Evolutionary conservation across 2,329 filamentous ascomycete species (phyloP), one percentile per base, ranked within the genome.

Genomic region (Zasmidium cellare): DNA sequence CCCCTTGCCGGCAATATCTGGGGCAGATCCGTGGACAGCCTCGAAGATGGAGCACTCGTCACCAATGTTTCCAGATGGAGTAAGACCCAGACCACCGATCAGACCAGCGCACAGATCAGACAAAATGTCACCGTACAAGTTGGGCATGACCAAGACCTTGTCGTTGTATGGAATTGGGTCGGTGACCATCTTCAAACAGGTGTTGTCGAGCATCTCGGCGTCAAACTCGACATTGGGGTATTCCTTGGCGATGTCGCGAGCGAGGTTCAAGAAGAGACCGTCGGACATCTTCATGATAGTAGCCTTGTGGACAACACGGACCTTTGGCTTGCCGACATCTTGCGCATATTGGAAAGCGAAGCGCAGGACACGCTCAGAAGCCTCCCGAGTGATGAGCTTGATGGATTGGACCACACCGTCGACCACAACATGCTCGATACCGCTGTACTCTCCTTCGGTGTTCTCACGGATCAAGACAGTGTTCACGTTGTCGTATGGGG

Each of bases 251-350:
- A 99, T 86, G 62, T 94, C 85, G 68, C 87, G 82, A 69, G 89
- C 94, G 63, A 89, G 91, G 78, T 85, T 90, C 69, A 99, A 85
- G 87, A 99, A 99, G 62, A 99, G 90, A 81, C 94, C 94, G 77
- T 99, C 94, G 75, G 89, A 93, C 91, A 97, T 96, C 87, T 99
- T 99, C 94, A 99, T 99, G 82, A 99, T 99, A 75, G 94, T 97
- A 77, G 94, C 94, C 87, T 99, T 99, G 89, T 99, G 94, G 65
- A 97, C 92, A 60, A 92, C 93, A 74, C 92, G 91, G 72, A 97
- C 93, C 89, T 97, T 97, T 76, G 87, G 92, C 83, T 91, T 90
- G 80, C 92, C 92, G 73, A 97, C 89, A 70, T 91, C 86, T 78
- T 94, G 85, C 69, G 94, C 94, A 77, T 99, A 92, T 82, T 99